Evolutionary conservation across 2,329 filamentous ascomycete species (phyloP), one percentile per base, ranked within the genome.

Genomic region (Fragosphaeria purpurea): DNA sequence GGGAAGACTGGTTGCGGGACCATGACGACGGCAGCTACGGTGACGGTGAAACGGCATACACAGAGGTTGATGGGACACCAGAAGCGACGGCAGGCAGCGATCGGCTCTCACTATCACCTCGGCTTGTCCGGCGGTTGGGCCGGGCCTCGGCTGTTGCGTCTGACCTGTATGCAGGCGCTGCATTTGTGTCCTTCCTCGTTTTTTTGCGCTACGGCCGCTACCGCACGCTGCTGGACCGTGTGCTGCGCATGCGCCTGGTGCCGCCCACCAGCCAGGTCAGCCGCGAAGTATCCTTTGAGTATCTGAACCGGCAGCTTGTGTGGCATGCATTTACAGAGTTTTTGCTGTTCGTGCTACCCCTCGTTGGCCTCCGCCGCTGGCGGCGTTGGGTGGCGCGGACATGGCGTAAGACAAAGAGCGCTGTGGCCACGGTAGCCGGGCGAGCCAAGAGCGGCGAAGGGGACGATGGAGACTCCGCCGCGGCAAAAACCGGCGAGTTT

Each of bases 271-370:
- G 80, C 61, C 87, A 95, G 63, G 85, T 94, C 56, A 88, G 82
- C 63, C 79, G 91, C 35, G 89, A 97, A 67, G 90, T 98, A 32
- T 95, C 88, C 1, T 97, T 98, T 63, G 93, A 98, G 68, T 97
- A 96, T 62, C 79, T 97, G 46, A 98, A 98, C 65, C 83, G 93
- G 45, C 93, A 98, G 69, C 80, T 98, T 9, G 93, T 98, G 39
- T 98, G 93, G 93, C 93, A 98, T 68, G 93, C 93, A n/a, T 95
- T 98, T 61, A 98, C 93, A 32, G 93, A 98, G 65, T 98, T 98
- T 60, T 74, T 98, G n/a, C 78, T 98, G 35, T 98, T 57, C 50
- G 10, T 97, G 13, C 75, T 98, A n/a, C 93, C 93, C 0, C 77
- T 98, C n/a, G 86, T 98, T 41, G 93, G 93, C 47, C 91, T 98